Base-by-base conservation (phyloP, 148 eudicot species). In the Polygonum aviculare region DNA sequence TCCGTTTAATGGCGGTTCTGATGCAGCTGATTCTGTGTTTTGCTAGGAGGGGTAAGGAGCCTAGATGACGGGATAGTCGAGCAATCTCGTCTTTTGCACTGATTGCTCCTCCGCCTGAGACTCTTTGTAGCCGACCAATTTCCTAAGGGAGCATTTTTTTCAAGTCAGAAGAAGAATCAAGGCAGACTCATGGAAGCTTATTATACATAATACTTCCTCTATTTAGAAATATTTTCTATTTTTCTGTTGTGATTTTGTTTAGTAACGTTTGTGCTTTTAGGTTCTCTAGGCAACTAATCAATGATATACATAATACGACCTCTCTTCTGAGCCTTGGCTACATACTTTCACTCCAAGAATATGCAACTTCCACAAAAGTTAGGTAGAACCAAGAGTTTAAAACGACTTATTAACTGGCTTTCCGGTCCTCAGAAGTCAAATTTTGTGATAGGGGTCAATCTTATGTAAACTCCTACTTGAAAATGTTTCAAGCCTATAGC, bases 71-170 rank as follows among this genome's bases (percentile, higher is more conserved):
- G 9, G 98, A 87, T 38, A 95, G 77, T 78, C 98, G 83, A 41
- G 89, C 97, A 93, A 95, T 95, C 82, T 95, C 98, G 74, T 92
- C 98, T 79, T 92, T 95, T 44, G 98, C 98, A 69, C 97, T 95
- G 75, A 95, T 84, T 76, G 98, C 96, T 73, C 83, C 87, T 3
- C 96, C 83, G 36, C 98, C 98, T 70, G 90, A 91, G 31, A 95
- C 98, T 84, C 76, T 90, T 59, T 95, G 97, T 72, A 95, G 85
- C 65, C 98, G 87, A 54, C 87, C 94, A 59, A 95, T 92, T 95
- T 95, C 98, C 98, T 94, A 90, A 11, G 16, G 38, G 40, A 12
- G 69, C 7, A 31, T 10, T 62, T 12, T 57, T 57, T 12, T 0
- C 7, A 31, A 10, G 69, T 26, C 38, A 62, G 12, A 55, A 31